Percentiles rank a stretch among this genome's conserved stretches.
These are phyloP conservation scores for Rutstroemia sp. DNA, from an alignment of 2,329 filamentous ascomycete genomes.

Conservation along the genomic window DNA sequence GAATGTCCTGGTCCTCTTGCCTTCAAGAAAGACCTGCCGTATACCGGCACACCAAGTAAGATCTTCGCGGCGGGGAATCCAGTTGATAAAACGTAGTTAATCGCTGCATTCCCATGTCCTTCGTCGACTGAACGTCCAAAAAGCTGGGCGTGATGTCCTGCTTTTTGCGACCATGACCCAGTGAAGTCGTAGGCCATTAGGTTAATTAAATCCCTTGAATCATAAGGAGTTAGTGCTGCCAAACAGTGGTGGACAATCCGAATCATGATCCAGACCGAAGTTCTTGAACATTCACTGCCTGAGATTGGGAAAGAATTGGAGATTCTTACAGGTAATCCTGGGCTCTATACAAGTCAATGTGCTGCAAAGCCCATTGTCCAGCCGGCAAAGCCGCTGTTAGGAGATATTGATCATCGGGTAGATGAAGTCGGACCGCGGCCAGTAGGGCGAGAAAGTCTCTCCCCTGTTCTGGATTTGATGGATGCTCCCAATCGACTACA, in stretches of 20 bases:
- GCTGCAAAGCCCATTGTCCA: constrained; percentile 54
- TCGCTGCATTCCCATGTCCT: constrained; percentile 57
- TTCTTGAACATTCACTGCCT: not conserved
- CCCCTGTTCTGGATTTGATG: constrained; percentile 57
- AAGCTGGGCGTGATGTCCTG: constrained; percentile 71
- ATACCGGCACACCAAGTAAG: constrained; percentile 67
- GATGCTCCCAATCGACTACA: constrained; percentile 75
- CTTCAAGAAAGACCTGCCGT: constrained; percentile 67
- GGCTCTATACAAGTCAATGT: constrained; percentile 59
- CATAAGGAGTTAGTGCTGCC: not conserved
- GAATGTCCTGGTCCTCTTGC: constrained; percentile 57
- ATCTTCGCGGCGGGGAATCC: constrained; percentile 66
- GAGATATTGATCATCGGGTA: constrained; percentile 62
- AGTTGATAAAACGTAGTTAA: constrained; percentile 56
- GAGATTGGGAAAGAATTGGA: not conserved
- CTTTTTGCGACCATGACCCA: constrained; percentile 59
- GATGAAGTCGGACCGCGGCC: constrained; percentile 54
- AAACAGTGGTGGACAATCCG: too few species aligned
- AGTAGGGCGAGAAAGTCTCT: constrained; percentile 64
- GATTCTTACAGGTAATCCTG: constrained; percentile 46
- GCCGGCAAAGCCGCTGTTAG: constrained; percentile 68
- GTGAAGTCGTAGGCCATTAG: constrained; percentile 76
- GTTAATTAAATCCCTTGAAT: constrained; percentile 56
- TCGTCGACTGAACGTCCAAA: constrained; percentile 47
- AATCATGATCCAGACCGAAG: not conserved